Conservation (phyloP, 1,284 basidiomycete species). For the Afroboletus lepidellus region DNA sequence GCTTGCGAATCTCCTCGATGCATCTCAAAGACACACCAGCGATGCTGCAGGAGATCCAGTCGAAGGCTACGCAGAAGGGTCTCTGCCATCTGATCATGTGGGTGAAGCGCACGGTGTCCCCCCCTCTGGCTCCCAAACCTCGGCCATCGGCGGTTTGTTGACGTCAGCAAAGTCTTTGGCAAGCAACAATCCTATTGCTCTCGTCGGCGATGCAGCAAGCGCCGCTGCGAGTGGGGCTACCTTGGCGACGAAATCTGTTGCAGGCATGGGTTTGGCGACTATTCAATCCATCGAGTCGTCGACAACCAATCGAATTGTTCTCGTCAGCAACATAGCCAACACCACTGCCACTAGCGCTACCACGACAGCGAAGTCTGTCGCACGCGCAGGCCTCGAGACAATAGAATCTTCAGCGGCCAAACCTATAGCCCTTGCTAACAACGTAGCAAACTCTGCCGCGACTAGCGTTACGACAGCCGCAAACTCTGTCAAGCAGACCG, state of each 20-base stretch:
- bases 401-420: constrained; percentile 5
- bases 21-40: neutral
- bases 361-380: constrained; percentile 1
- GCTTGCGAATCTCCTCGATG: neutral
- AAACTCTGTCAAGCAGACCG: neutral
- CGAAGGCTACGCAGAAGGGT: neutral
- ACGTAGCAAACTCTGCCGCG: neutral
- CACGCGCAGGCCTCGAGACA: neutral
- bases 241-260: neutral
- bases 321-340: neutral
- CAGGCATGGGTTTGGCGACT: neutral
- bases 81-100: neutral
- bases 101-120: neutral
- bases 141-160: neutral
- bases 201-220: neutral
- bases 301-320: neutral
- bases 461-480: constrained; percentile 1
- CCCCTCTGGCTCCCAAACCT: neutral
- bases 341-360: neutral
- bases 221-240: too few relatives aligned
- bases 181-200: neutral
- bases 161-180: neutral
- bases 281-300: constrained; percentile 6
- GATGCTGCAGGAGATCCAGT: neutral
- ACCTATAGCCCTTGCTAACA: neutral